Percentiles rank a stretch among this genome's conserved stretches.
phyloP scores from a whole-genome alignment of 257 asterid species.

The Lantana camara region DNA sequence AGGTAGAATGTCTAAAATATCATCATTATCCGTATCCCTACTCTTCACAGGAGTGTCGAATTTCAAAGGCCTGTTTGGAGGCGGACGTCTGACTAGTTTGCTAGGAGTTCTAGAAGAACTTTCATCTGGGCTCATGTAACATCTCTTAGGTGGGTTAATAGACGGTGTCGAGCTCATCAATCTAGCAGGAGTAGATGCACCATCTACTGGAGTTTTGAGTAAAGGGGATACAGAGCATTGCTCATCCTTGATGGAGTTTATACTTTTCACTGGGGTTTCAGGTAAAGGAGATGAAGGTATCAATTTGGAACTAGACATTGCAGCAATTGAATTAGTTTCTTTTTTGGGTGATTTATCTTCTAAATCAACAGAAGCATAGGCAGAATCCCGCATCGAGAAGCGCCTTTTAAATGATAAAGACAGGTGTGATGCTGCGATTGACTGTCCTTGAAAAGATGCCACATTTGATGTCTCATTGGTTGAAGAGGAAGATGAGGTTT shows the following conservation, averaged over 20 bases:
- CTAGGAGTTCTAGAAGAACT: conserved; percentile 42
- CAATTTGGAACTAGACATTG: conserved; percentile 19
- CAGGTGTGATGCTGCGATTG: conserved; percentile 44
- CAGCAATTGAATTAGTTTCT: conserved; percentile 12
- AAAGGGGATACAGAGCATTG: conserved; percentile 25
- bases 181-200: conserved; percentile 56
- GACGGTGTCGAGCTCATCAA: conserved; percentile 69
- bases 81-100: conserved; percentile 67
- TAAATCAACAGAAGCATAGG: conserved; percentile 22
- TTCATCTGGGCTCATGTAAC: conserved; percentile 71
- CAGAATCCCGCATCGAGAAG: conserved; percentile 41
- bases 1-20: conserved; percentile 57
- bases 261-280: conserved; percentile 61
- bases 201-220: conserved; percentile 51
- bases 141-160: conserved; percentile 61
- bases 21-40: conserved; percentile 34
- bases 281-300: conserved; percentile 22
- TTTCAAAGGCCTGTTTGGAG: conserved; percentile 64
- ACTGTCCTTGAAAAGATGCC: conserved; percentile 24
- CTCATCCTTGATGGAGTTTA: conserved; percentile 23
- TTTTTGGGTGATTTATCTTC: conserved; percentile 7
- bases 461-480: conserved; percentile 14
- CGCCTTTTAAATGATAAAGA: conserved; percentile 57
- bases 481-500: conserved; percentile 27
- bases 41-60: conserved; percentile 78